Percentiles rank a stretch among this genome's conserved stretches.
phyloP scores from a whole-genome alignment of 805 yeast genomes.

The Ascoidea rubescens region DNA sequence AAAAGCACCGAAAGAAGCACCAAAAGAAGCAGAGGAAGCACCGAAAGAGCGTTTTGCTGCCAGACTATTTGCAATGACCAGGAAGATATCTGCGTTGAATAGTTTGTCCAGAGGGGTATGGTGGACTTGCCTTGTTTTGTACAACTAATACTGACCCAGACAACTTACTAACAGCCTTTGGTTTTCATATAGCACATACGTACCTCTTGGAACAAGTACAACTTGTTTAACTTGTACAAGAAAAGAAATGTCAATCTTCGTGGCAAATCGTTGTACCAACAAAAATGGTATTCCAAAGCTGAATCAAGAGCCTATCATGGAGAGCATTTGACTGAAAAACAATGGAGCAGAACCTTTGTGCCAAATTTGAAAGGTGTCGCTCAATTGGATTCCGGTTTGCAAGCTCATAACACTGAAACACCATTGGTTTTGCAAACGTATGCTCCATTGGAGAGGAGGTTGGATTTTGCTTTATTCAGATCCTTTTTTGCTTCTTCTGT shows the following conservation, averaged over 20 bases:
- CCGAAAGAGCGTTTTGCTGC: too few species aligned
- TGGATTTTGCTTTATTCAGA: slow-evolving; percentile 84
- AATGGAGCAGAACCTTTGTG: slow-evolving; percentile 63
- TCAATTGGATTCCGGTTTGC: slow-evolving; percentile 70
- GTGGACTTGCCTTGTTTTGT: neutral
- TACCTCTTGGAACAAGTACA: slow-evolving; percentile 83
- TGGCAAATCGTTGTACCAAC: slow-evolving; percentile 69
- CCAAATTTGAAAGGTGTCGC: slow-evolving; percentile 70
- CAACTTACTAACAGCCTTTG: too few species aligned
- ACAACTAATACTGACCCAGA: neutral
- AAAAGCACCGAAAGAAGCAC: too few species aligned
- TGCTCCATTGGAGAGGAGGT: slow-evolving; percentile 76
- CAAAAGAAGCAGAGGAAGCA: too few species aligned
- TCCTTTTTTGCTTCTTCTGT: slow-evolving; percentile 86
- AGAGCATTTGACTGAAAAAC: slow-evolving; percentile 74
- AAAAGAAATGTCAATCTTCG: slow-evolving; percentile 41
- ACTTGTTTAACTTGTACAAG: slow-evolving; percentile 78
- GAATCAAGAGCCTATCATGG: slow-evolving; percentile 95
- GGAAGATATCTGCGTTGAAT: slow-evolving; percentile 41
- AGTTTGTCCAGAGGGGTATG: slow-evolving; percentile 41
- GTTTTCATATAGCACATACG: slow-evolving; percentile 36
- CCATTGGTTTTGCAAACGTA: slow-evolving; percentile 83
- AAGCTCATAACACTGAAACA: slow-evolving; percentile 46
- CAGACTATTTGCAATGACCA: slow-evolving; percentile 30
- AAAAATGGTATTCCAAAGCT: slow-evolving; percentile 82